Base-by-base conservation (phyloP, 2,329 filamentous ascomycete species). In the Rachicladosporium sp. region DNA sequence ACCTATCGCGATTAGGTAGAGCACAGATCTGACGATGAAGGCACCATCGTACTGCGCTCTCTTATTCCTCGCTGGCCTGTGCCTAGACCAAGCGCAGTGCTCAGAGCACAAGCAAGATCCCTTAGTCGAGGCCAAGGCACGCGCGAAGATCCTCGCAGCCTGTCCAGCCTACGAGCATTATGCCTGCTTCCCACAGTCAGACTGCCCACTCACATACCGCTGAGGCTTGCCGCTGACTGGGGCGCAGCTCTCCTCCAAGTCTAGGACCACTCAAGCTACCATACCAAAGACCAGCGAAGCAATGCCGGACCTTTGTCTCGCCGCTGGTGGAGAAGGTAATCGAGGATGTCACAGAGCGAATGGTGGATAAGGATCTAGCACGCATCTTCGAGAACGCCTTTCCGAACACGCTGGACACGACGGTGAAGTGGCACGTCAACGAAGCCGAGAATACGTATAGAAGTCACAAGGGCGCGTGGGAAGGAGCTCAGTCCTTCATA, bases 351-450 rank as follows among this genome's bases (percentile, higher is more conserved):
- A 91, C 81, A 4, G 71, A 74, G 21, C 80, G 76, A 38, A 82
- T 98, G 65, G 71, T 79, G 43, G 81, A 96, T 53, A 80, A 81
- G 10, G 91, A 96, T 52, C 74, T 98, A 9, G 89, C 89, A 3
- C 78, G 88, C 19, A 69, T 98, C 8, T 98, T 98, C 57, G 86
- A 93, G 58, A 98, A 98, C 57, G 80, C 89, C 2, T 96, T 93
- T 48, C 89, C 89, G 4, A 93, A 91, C 45, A 89, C 84, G 0
- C 75, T 91, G 3, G 87, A 94, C 55, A 94, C 87, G 0, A 94
- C 87, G 0, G 76, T 94, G 47, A 78, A 83, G 53, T 94, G 89
- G 72, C 87, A 94, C 57, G 80, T 80, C 4, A 76, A 81, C 46
- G 80, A 69, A 2, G 70, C 69, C 13, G 48, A 50, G 49, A 71